phyloP scores from a whole-genome alignment of 2,329 filamentous ascomycete genomes.

The Cytospora leucostoma region DNA sequence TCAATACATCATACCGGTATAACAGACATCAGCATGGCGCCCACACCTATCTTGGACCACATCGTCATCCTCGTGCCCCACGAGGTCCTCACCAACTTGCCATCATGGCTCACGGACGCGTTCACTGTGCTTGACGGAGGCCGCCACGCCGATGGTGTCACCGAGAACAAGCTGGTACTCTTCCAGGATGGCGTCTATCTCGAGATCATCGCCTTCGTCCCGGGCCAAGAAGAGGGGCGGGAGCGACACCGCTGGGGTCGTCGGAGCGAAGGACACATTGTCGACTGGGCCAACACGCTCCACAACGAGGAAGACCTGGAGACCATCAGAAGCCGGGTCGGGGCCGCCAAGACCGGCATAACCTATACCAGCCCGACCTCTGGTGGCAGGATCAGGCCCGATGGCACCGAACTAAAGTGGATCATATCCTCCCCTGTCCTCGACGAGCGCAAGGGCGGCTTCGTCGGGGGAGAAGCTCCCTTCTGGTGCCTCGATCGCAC shows the following conservation, averaged over 20 bases:
- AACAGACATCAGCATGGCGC: slow-evolving; percentile 1
- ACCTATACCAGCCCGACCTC: slow-evolving; percentile 50
- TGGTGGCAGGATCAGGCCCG: slow-evolving; percentile 56
- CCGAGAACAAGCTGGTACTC: slow-evolving; percentile 63
- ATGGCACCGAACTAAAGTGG: slow-evolving; percentile 62
- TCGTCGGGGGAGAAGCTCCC: slow-evolving; percentile 54
- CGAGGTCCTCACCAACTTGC: slow-evolving; percentile 47
- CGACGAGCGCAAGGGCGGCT: slow-evolving; percentile 11
- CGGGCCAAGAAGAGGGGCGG: slow-evolving; percentile 44
- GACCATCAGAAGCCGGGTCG: slow-evolving; percentile 41
- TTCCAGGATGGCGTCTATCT: slow-evolving; percentile 66
- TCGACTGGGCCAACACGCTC: slow-evolving; percentile 63
- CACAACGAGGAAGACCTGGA: slow-evolving; percentile 39
- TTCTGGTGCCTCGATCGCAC: slow-evolving; percentile 70
- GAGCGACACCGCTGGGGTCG: slow-evolving; percentile 60
- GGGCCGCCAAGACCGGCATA: slow-evolving; percentile 37
- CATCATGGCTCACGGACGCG: slow-evolving; percentile 50
- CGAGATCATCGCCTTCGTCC: slow-evolving; percentile 65
- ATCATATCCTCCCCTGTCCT: slow-evolving; percentile 33
- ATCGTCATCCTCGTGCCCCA: slow-evolving; percentile 64
- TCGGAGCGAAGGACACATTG: slow-evolving; percentile 49
- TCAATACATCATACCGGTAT: not conserved
- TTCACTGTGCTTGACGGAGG: slow-evolving; percentile 64
- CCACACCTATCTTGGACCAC: slow-evolving; percentile 55
- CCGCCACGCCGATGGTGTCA: slow-evolving; percentile 60